Evolutionary conservation across 2,329 filamentous ascomycete species (phyloP), one percentile per base, ranked within the genome.

Genomic region (Huntiella omanensis): DNA sequence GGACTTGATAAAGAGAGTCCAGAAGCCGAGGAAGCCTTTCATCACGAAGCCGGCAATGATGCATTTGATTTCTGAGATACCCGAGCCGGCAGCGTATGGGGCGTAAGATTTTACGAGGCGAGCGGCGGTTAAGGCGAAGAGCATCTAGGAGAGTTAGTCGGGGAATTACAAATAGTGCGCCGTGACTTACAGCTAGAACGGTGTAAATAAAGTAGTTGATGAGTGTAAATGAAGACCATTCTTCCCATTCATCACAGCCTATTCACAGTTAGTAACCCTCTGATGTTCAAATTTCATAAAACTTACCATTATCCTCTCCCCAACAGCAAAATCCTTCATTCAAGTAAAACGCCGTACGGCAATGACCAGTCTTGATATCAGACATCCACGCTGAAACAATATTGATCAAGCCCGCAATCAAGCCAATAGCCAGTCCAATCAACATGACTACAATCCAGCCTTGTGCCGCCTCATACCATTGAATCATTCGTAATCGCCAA

Each of bases 21-120:
- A 86, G 55, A 80, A 80, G 15, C 88, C 86, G 12, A 98, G 70
- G 57, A 98, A 98, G 0, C 87, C 91, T 62, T 96, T 95, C 91
- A 98, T 98, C 43, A 96, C 84, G 59, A 98, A 98, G 3, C 91
- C 91, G 4, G 88, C 91, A 57, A 98, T 94, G 58, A 98, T 96
- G 62, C 86, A 94, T 63, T 98, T 98, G 70, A 98, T 98, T 65
- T 98, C 91, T 10, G 86, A 95, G 49, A 98, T 98, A 36, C 91
- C 91, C 10, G 85, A 94, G 12, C 91, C 91, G 33, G 91, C 91
- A 8, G 91, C 91, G 59, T 98, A 98, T 0, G 91, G 91, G 4
- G 91, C 87, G 61, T 91, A 96, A 1, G 76, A 77, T 59, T 85
- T 91, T 57, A 98, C 91, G 36, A 98, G 69, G 34, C 73, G 77